These are phyloP conservation scores for Kazachstania bromeliacearum DNA, from an alignment of 805 yeast genomes.

Conservation along the genomic window DNA sequence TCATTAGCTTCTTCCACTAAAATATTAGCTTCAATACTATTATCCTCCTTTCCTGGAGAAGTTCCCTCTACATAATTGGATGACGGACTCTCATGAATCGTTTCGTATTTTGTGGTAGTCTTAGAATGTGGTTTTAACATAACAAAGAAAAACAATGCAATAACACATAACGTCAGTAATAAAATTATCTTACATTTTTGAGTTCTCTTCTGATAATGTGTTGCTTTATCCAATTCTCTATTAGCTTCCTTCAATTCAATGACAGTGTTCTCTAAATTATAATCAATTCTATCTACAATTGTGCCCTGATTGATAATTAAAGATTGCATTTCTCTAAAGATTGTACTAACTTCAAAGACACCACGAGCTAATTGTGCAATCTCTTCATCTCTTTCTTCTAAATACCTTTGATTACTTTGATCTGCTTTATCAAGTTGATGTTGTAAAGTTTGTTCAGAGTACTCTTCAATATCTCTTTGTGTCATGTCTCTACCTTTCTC, in stretches of 20 bases:
- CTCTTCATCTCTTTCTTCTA: constrained; percentile 70
- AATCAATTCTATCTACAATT: constrained; percentile 85
- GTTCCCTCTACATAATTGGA: not conserved
- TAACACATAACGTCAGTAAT: constrained; percentile 57
- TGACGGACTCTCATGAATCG: not conserved
- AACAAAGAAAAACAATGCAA: constrained; percentile 61
- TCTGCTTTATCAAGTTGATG: constrained; percentile 24
- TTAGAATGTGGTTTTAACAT: constrained; percentile 48
- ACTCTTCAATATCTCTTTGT: constrained; percentile 29
- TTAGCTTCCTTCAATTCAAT: constrained; percentile 69
- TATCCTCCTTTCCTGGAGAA: not conserved
- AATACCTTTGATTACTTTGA: constrained; percentile 15
- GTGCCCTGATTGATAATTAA: constrained; percentile 95
- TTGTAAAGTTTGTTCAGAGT: constrained; percentile 27
- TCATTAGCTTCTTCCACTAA: not conserved
- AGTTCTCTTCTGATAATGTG: constrained; percentile 74
- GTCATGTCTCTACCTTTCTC: constrained; percentile 23
- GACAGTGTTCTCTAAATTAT: constrained; percentile 74
- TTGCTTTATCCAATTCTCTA: constrained; percentile 66
- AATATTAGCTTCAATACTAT: not conserved
- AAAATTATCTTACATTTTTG: constrained; percentile 85
- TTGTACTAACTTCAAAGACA: constrained; percentile 84
- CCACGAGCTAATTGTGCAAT: constrained; percentile 89
- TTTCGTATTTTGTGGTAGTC: constrained; percentile 4
- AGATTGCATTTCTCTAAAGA: constrained; percentile 85